These are phyloP conservation scores for Tetracentron sinense DNA, from an alignment of 164 flowering plant genomes.

Conservation along the genomic window DNA sequence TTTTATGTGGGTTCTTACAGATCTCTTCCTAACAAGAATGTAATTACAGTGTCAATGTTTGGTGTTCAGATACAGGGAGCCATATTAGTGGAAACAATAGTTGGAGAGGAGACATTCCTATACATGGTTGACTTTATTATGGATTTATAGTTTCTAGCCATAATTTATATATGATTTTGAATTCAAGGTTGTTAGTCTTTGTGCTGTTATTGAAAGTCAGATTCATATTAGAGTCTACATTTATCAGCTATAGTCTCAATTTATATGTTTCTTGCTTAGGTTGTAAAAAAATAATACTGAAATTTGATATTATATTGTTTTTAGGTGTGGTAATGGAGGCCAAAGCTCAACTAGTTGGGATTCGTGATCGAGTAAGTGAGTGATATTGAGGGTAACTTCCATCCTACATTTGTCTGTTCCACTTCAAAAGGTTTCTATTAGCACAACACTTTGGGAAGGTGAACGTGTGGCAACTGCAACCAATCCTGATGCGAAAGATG, in stretches of 20 bases:
- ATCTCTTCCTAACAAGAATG: no score
- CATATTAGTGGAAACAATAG: background rate
- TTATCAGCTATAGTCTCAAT: background rate
- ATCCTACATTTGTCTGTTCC: slow-evolving; percentile 26
- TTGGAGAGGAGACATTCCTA: background rate
- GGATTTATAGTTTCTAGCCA: background rate
- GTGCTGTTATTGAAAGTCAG: background rate
- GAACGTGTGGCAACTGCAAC: slow-evolving; percentile 65
- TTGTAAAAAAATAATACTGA: background rate
- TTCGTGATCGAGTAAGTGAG: slow-evolving; percentile 90
- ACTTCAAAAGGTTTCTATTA: slow-evolving; percentile 24
- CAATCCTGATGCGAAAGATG: slow-evolving; percentile 78
- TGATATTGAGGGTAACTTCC: slow-evolving; percentile 49
- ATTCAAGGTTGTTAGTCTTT: background rate
- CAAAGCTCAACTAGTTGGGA: slow-evolving; percentile 85
- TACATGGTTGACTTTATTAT: background rate
- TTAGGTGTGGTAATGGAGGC: slow-evolving; percentile 87
- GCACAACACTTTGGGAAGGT: slow-evolving; percentile 30
- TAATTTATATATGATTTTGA: background rate
- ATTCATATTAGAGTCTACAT: background rate
- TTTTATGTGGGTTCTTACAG: no score
- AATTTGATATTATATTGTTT: slow-evolving; percentile 8
- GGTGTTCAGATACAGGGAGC: background rate
- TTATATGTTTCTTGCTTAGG: background rate
- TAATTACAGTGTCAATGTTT: no score